Conservation (phyloP, 2,329 filamentous ascomycete genomes). For the Penicillium sumatraense region DNA sequence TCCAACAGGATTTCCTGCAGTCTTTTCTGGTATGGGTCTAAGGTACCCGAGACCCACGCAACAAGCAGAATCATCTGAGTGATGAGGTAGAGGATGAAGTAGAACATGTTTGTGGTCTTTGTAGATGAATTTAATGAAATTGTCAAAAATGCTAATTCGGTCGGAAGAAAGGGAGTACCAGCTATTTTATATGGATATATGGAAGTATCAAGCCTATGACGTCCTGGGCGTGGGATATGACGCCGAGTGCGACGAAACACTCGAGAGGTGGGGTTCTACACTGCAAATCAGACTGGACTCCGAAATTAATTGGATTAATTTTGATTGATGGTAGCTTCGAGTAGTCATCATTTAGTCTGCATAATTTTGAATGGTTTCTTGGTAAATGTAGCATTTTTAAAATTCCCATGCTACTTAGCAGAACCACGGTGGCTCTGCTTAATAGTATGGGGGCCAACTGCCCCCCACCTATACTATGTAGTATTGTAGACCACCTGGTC, state of each 20-base stretch:
- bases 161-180: no score
- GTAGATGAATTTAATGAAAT: no score
- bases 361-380: neutral
- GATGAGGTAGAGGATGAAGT: slow-evolving; percentile 20
- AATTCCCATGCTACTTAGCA: no score
- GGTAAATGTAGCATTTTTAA: neutral
- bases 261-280: neutral
- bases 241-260: slow-evolving; percentile 9
- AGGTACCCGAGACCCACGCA: slow-evolving; percentile 35
- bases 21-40: slow-evolving; percentile 35
- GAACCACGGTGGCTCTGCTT: no score
- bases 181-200: neutral
- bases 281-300: neutral
- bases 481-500: no score
- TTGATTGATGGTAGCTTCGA: neutral
- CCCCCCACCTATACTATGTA: no score
- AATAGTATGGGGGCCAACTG: no score
- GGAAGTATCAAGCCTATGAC: slow-evolving; percentile 22
- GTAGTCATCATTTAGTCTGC: neutral
- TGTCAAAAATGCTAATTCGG: no score
- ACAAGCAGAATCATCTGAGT: slow-evolving; percentile 19
- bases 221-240: slow-evolving; percentile 23
- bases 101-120: slow-evolving; percentile 13
- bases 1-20: slow-evolving; percentile 34
- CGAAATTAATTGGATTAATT: neutral